Conservation (phyloP, 169 alveolate species). For the Babesia sp. region DNA sequence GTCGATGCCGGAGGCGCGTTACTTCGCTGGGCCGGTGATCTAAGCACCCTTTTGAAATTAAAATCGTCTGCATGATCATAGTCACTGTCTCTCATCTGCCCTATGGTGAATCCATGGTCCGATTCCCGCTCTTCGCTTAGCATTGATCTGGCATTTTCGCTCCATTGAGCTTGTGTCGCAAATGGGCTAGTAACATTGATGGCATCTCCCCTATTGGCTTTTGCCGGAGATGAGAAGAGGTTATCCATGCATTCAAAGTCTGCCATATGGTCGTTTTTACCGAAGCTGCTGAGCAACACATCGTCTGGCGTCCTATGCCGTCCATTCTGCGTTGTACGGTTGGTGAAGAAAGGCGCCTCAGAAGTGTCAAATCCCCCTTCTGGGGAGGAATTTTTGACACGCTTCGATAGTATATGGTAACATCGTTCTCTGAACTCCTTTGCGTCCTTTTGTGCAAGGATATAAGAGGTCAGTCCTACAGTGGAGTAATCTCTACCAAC, state of each 20-base stretch:
- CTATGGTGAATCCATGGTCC: neutral
- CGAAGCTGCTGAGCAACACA: slow-evolving; percentile 14
- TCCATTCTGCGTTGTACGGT: slow-evolving; percentile 3
- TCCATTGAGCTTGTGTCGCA: slow-evolving; percentile 28
- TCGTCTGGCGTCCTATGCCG: slow-evolving; percentile 30
- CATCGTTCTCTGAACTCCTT: slow-evolving; percentile 61
- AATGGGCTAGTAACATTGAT: slow-evolving; percentile 12
- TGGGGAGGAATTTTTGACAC: slow-evolving; percentile 8
- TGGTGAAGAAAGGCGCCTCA: slow-evolving; percentile 25
- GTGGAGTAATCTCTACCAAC: slow-evolving; percentile 52
- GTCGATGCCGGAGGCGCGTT: neutral
- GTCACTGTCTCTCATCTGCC: neutral
- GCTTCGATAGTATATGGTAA: slow-evolving; percentile 39
- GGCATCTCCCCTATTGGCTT: neutral
- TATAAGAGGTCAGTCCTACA: slow-evolving; percentile 62
- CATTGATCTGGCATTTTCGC: neutral
- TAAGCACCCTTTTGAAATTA: neutral
- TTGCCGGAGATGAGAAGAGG: neutral
- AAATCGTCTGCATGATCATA: neutral
- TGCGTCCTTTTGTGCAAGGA: slow-evolving; percentile 59
- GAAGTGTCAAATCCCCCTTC: slow-evolving; percentile 24
- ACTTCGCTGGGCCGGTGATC: neutral
- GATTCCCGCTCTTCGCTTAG: neutral
- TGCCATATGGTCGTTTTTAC: neutral
- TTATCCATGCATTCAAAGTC: neutral